A percentile compares a stretch with the other conserved stretches of the same genome.
Evolutionary conservation across 2,329 filamentous ascomycete species (phyloP).

Genomic region (Volutella citrinella): DNA sequence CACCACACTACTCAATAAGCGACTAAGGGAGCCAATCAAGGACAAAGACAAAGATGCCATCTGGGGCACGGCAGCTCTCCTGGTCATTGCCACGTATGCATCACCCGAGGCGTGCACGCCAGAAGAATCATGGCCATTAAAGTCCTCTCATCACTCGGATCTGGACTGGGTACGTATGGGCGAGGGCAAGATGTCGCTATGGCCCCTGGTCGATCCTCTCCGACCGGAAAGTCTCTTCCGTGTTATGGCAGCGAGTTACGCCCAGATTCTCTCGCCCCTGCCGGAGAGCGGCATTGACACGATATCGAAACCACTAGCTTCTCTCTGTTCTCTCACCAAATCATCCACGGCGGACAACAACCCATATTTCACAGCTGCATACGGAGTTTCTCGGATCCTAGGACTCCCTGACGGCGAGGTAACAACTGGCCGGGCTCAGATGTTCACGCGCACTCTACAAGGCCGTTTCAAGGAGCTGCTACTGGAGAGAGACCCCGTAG

Average conservation of each 20-base stretch:
- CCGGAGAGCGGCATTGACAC: slow-evolving; percentile 23
- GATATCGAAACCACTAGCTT: slow-evolving; percentile 22
- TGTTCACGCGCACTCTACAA: slow-evolving; percentile 33
- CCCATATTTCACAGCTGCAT: slow-evolving; percentile 37
- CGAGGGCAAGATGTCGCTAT: slow-evolving; percentile 35
- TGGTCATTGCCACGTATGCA: slow-evolving; percentile 39
- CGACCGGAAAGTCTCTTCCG: slow-evolving; percentile 34
- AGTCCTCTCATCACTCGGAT: slow-evolving; percentile 17
- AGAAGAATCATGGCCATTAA: slow-evolving; percentile 34
- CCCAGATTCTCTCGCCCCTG: slow-evolving; percentile 34
- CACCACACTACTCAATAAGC: slow-evolving; percentile 37
- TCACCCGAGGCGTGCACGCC: slow-evolving; percentile 32
- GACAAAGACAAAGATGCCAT: slow-evolving; percentile 40
- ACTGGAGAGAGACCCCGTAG: slow-evolving; percentile 31
- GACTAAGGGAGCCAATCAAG: slow-evolving; percentile 32
- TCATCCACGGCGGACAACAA: slow-evolving; percentile 33
- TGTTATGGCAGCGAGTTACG: slow-evolving; percentile 31
- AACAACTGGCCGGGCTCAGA: slow-evolving; percentile 27
- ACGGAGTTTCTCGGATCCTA: slow-evolving; percentile 32
- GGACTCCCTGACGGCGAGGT: slow-evolving; percentile 26
- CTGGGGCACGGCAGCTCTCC: slow-evolving; percentile 43
- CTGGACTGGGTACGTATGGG: slow-evolving; percentile 34
- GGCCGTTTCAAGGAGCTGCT: slow-evolving; percentile 33
- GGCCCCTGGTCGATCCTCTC: slow-evolving; percentile 31
- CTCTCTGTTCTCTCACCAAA: slow-evolving; percentile 21